Evolutionary conservation across 352 stramenopile species (phyloP).

Genomic region (Phytophthora colocasiae): DNA sequence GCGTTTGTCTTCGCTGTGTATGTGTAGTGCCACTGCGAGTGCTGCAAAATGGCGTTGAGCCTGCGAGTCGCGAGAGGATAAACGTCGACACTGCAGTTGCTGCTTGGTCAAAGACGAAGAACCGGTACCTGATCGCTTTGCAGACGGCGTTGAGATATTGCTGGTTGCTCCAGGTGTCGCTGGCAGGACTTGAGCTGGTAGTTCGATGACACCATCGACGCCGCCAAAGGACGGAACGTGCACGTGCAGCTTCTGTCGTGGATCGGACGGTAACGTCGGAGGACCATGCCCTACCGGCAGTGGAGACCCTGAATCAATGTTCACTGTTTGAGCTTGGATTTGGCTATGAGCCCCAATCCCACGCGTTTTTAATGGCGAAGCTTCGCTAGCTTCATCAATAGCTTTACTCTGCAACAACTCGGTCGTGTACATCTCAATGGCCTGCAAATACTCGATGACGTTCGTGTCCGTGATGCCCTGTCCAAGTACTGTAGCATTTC

Average conservation of each 20-base stretch:
- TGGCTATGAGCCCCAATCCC: slow-evolving; percentile 8
- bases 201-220: slow-evolving; percentile 61
- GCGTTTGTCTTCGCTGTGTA: slow-evolving; percentile 12
- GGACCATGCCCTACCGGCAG: slow-evolving; percentile 57
- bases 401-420: slow-evolving; percentile 58
- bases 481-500: slow-evolving; percentile 24
- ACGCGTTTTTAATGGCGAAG: slow-evolving; percentile 22
- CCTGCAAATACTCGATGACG: slow-evolving; percentile 79
- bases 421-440: slow-evolving; percentile 77
- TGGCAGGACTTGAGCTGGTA: slow-evolving; percentile 37
- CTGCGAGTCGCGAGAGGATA: slow-evolving; percentile 49
- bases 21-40: slow-evolving; percentile 27
- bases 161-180: slow-evolving; percentile 3
- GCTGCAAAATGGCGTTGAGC: slow-evolving; percentile 56
- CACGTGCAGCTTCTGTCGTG: slow-evolving; percentile 59
- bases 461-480: slow-evolving; percentile 56
- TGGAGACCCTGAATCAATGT: neutral
- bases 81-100: slow-evolving; percentile 40
- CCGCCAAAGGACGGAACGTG: slow-evolving; percentile 66
- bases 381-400: slow-evolving; percentile 5
- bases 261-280: slow-evolving; percentile 58
- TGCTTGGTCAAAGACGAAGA: slow-evolving; percentile 35
- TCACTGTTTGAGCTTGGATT: neutral
- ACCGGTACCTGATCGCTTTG: slow-evolving; percentile 15
- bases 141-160: slow-evolving; percentile 5